These are phyloP conservation scores for Ceratocystis alfenasii DNA, from an alignment of 2,329 filamentous ascomycete genomes.

Conservation along the genomic window DNA sequence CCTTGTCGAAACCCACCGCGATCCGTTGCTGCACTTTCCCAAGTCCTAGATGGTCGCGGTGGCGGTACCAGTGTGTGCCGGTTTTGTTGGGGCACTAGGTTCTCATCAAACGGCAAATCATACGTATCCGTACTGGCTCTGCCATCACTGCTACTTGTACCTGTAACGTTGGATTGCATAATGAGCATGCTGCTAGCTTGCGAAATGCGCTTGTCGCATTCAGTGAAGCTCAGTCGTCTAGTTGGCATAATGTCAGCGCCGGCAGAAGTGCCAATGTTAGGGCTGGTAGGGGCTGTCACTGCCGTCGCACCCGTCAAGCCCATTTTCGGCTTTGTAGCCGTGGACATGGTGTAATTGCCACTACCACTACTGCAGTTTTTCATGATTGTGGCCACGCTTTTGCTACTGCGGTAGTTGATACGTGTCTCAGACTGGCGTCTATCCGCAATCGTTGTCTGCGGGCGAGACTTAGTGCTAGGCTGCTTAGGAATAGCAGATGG, in stretches of 20 bases:
- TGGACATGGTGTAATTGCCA: neutral
- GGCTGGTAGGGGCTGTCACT: neutral
- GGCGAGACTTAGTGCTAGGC: neutral
- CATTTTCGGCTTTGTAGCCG: neutral
- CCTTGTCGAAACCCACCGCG: conserved; percentile 10
- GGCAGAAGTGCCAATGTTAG: neutral
- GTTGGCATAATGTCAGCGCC: conserved; percentile 29
- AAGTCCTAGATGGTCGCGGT: conserved; percentile 14
- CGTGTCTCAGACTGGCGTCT: conserved; percentile 23
- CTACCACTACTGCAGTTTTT: conserved; percentile 22
- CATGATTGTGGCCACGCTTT: conserved; percentile 23
- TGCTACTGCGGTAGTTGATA: conserved; percentile 6
- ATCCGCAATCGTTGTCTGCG: conserved; percentile 29
- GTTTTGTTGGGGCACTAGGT: neutral
- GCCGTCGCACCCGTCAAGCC: neutral
- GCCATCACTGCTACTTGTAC: conserved; percentile 36
- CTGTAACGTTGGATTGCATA: conserved; percentile 45
- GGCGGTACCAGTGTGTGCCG: conserved; percentile 16
- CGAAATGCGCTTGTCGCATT: conserved; percentile 49
- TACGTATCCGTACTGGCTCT: conserved; percentile 16
- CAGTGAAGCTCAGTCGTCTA: conserved; percentile 49
- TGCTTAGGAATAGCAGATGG: conserved; percentile 21
- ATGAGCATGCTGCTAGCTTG: conserved; percentile 49
- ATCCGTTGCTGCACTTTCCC: conserved; percentile 13
- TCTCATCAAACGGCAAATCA: conserved; percentile 16